phyloP scores from a whole-genome alignment of 2,329 filamentous ascomycete genomes.

The Colletotrichum sojae region DNA sequence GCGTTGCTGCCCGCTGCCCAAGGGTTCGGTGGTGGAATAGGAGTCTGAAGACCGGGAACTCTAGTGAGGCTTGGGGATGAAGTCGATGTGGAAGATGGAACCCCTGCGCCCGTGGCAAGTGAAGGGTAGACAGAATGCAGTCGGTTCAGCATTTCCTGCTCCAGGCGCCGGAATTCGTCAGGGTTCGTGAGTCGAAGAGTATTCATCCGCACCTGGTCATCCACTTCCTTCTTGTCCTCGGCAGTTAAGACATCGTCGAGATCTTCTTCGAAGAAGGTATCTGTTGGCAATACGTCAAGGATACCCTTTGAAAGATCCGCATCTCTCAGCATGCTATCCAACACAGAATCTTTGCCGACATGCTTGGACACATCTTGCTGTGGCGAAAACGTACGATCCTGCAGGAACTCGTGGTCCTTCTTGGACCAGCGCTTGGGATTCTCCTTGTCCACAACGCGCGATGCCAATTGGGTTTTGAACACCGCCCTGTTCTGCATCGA shows the following conservation, averaged over 20 bases:
- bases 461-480: slow-evolving; percentile 87
- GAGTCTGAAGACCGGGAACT: background rate
- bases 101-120: too few species aligned
- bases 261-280: slow-evolving; percentile 81
- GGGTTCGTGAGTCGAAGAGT: slow-evolving; percentile 52
- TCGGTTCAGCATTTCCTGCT: slow-evolving; percentile 31
- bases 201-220: slow-evolving; percentile 53
- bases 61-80: too few species aligned
- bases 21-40: slow-evolving; percentile 3
- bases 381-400: slow-evolving; percentile 66
- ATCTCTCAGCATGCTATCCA: slow-evolving; percentile 64
- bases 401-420: slow-evolving; percentile 47
- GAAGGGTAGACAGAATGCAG: background rate
- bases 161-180: slow-evolving; percentile 47
- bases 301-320: slow-evolving; percentile 57
- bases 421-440: slow-evolving; percentile 79
- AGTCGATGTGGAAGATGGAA: too few species aligned
- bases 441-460: slow-evolving; percentile 86
- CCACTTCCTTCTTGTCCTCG: slow-evolving; percentile 72
- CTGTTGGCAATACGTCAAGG: slow-evolving; percentile 73
- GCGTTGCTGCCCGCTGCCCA: background rate
- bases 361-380: slow-evolving; percentile 67
- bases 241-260: slow-evolving; percentile 70
- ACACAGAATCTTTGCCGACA: slow-evolving; percentile 73
- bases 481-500: slow-evolving; percentile 79